Evolutionary conservation across 2,329 filamentous ascomycete species (phyloP).

Genomic region (Venturiaceae sp.): DNA sequence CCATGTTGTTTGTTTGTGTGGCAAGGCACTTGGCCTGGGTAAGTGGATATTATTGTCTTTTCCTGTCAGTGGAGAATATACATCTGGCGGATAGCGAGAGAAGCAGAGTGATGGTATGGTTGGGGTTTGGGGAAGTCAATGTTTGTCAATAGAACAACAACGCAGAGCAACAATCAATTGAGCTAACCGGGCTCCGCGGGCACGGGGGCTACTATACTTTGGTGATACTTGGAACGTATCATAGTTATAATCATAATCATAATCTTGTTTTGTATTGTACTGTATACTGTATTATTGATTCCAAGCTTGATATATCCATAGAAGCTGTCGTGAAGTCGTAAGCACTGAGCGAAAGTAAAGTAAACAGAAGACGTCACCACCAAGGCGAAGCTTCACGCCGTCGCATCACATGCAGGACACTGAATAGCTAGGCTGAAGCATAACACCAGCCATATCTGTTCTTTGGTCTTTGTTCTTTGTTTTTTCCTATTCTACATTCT

Average conservation of each 20-base stretch:
- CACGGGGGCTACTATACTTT: no score
- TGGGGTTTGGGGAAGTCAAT: background rate
- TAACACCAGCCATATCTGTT: background rate
- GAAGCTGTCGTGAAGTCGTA: no score
- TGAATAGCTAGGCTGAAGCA: constrained; percentile 1
- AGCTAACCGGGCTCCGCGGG: no score
- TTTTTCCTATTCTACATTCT: background rate
- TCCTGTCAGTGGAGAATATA: background rate
- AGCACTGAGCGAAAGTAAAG: background rate
- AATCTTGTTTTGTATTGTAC: no score
- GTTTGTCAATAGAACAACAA: background rate
- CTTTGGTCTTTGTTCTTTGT: no score
- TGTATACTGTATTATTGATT: no score
- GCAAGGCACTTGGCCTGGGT: background rate
- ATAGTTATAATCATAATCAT: no score
- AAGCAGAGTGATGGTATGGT: background rate
- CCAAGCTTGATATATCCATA: no score
- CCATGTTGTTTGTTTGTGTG: constrained; percentile 56
- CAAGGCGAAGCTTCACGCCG: background rate
- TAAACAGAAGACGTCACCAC: background rate
- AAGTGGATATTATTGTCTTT: background rate
- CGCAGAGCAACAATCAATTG: background rate
- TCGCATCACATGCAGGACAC: background rate
- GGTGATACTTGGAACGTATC: no score
- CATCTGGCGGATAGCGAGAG: background rate